These are phyloP conservation scores for Rhynchospora tenuis DNA, from an alignment of 176 grass and related monocot genomes.

Conservation along the genomic window DNA sequence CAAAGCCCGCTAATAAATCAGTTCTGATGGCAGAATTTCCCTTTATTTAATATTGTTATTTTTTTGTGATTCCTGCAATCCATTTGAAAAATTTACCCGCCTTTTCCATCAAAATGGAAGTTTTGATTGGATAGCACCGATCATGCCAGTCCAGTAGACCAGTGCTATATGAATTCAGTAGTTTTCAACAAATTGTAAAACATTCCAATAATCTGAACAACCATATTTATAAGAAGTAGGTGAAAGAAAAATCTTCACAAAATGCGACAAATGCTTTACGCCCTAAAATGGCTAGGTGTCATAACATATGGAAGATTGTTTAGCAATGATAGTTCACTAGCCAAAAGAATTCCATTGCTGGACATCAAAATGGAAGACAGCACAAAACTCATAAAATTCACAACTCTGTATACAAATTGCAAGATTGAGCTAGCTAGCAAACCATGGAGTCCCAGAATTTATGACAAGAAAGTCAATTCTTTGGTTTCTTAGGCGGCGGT, in stretches of 20 bases:
- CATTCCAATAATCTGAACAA: background rate
- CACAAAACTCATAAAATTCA: background rate
- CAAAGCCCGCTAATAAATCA: too few relatives aligned
- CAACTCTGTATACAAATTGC: background rate
- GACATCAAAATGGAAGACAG: background rate
- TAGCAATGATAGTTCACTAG: background rate
- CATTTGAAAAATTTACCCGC: too few relatives aligned
- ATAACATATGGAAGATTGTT: background rate
- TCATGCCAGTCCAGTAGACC: background rate
- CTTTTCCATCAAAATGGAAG: background rate
- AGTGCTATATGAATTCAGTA: background rate
- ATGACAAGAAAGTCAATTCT: slow-evolving; percentile 32
- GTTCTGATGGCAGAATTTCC: too few relatives aligned
- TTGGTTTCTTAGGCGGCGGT: slow-evolving; percentile 52
- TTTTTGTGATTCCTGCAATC: too few relatives aligned
- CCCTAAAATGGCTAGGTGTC: background rate
- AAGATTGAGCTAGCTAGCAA: slow-evolving; percentile 6
- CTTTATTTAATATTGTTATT: too few relatives aligned
- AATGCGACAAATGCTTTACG: background rate
- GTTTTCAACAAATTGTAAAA: background rate
- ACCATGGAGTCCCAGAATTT: background rate
- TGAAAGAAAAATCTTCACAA: background rate
- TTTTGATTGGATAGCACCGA: background rate
- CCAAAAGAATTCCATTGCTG: background rate
- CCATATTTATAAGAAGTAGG: background rate